Conservation (phyloP, 108 stramenopile species). For the Chaetoceros tenuissimus region DNA sequence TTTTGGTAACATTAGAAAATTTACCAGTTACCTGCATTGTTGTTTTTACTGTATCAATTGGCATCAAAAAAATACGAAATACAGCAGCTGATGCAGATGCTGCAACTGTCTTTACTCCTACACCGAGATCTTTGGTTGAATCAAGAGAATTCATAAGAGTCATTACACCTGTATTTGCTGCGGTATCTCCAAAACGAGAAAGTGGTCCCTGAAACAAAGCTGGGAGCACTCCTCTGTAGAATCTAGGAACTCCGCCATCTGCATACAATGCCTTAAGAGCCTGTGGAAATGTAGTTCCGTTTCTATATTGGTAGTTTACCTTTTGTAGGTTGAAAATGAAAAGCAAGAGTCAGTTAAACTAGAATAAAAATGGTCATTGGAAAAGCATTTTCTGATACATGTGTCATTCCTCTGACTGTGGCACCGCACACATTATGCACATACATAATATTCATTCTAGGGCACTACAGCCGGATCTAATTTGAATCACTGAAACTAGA, state of each 20-base stretch:
- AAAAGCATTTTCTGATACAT: too few relatives aligned
- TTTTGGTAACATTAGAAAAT: constrained; percentile 74
- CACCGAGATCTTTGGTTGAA: constrained; percentile 72
- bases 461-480: too few relatives aligned
- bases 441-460: too few relatives aligned
- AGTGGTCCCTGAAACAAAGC: constrained; percentile 91
- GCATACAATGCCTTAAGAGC: constrained; percentile 88
- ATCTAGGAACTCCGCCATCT: constrained; percentile 94
- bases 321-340: constrained; percentile 8
- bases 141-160: constrained; percentile 79
- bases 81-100: constrained; percentile 79
- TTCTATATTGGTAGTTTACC: constrained; percentile 98
- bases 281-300: constrained; percentile 84
- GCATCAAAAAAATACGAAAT: constrained; percentile 96
- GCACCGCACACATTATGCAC: too few relatives aligned
- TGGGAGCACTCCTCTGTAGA: constrained; percentile 91
- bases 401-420: too few relatives aligned
- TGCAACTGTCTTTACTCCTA: constrained; percentile 81
- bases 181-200: constrained; percentile 96
- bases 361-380: too few relatives aligned
- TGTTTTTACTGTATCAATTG: constrained; percentile 77
- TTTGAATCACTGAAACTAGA: too few relatives aligned
- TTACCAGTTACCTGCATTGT: constrained; percentile 97
- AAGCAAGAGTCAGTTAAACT: neutral
- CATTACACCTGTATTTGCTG: constrained; percentile 92